Conservation (phyloP, 139 green algal genomes). For the Marvania coccoides region DNA sequence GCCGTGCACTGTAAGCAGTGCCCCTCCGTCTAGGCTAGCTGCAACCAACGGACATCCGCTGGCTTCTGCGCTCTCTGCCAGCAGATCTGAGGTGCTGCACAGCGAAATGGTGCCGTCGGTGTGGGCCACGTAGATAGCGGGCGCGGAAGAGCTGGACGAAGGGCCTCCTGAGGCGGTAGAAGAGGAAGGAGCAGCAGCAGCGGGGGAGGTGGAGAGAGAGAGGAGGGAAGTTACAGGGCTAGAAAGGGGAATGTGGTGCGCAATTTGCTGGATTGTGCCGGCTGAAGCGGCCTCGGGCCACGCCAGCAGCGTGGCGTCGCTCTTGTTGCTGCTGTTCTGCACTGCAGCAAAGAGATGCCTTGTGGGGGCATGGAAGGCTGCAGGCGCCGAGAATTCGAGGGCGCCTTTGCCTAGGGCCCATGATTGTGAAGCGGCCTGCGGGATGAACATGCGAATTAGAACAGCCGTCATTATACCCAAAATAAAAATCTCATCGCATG, state of each 20-base stretch:
- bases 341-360: not conserved
- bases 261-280: not conserved
- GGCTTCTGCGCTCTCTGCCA: not conserved
- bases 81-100: conserved; percentile 4
- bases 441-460: too few species aligned
- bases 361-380: conserved; percentile 5
- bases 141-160: too few species aligned
- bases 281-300: not conserved
- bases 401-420: not conserved
- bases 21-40: not conserved
- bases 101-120: not conserved
- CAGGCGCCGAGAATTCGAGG: not conserved
- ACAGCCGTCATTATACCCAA: too few species aligned
- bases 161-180: too few species aligned
- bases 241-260: not conserved
- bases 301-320: conserved; percentile 1
- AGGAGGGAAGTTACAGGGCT: not conserved
- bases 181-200: too few species aligned
- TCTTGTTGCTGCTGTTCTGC: not conserved
- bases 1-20: not conserved
- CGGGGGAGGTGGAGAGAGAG: not conserved
- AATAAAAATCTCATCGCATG: not conserved
- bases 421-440: not conserved
- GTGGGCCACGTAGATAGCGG: not conserved
- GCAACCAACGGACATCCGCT: conserved; percentile 3